These are phyloP conservation scores for Fraxinus baroniana DNA, from an alignment of 305 asterid genomes.

Conservation along the genomic window DNA sequence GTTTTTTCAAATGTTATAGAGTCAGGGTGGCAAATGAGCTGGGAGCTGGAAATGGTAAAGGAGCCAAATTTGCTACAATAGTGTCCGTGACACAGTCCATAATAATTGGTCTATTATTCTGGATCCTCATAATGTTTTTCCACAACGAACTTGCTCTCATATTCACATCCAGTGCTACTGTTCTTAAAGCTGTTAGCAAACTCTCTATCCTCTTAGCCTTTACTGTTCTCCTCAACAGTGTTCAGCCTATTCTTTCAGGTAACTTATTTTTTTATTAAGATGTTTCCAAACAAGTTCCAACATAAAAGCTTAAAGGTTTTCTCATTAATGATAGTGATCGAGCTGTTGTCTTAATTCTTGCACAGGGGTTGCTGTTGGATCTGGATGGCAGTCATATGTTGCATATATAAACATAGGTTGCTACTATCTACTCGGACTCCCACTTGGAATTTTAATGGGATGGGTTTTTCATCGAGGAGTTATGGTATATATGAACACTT, in stretches of 20 bases:
- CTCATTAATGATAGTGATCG: neutral
- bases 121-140: conserved; percentile 55
- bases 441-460: conserved; percentile 63
- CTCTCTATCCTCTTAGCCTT: conserved; percentile 74
- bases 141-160: conserved; percentile 59
- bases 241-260: conserved; percentile 91
- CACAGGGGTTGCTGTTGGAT: conserved; percentile 87
- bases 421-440: conserved; percentile 71
- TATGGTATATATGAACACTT: conserved; percentile 46
- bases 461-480: conserved; percentile 73
- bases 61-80: conserved; percentile 69
- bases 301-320: neutral
- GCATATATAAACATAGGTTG: conserved; percentile 79
- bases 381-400: conserved; percentile 88
- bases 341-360: neutral
- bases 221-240: conserved; percentile 77
- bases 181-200: conserved; percentile 58
- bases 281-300: neutral
- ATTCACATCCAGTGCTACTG: conserved; percentile 52
- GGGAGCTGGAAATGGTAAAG: conserved; percentile 85
- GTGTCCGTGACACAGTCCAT: conserved; percentile 62
- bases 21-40: conserved; percentile 87
- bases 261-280: neutral
- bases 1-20: conserved; percentile 26
- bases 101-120: conserved; percentile 53